Conservation (phyloP, 768 basidiomycete species). For the Macrolepiota fuliginosa region DNA sequence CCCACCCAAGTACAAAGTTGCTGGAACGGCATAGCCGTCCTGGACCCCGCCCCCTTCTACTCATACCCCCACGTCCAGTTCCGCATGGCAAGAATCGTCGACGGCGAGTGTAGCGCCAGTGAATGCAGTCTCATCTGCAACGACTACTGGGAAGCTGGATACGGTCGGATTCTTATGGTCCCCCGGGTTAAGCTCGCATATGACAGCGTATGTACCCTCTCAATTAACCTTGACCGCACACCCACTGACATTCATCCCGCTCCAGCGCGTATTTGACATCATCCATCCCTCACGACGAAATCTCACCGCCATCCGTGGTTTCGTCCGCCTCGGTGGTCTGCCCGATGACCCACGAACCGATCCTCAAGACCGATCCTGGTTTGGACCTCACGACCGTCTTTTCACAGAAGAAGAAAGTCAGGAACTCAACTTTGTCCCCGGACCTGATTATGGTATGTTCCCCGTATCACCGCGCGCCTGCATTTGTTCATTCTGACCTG, state of each 20-base stretch:
- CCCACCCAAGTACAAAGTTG: conserved; percentile 97
- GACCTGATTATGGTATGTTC: conserved; percentile 82
- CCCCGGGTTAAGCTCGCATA: conserved; percentile 96
- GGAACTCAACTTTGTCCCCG: conserved; percentile 70
- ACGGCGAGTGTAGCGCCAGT: conserved; percentile 90
- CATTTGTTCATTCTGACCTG: background rate
- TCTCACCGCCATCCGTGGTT: conserved; percentile 93
- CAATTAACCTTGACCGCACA: background rate
- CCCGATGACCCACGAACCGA: conserved; percentile 96
- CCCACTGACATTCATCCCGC: conserved; percentile 9
- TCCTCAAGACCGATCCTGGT: conserved; percentile 97
- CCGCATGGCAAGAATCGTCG: conserved; percentile 88
- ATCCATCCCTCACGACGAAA: conserved; percentile 91
- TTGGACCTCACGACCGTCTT: conserved; percentile 93
- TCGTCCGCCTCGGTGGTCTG: conserved; percentile 90
- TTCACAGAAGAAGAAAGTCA: conserved; percentile 89
- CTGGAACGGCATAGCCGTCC: conserved; percentile 97
- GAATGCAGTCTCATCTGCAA: conserved; percentile 98
- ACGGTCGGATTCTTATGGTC: conserved; percentile 97
- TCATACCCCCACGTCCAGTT: conserved; percentile 86
- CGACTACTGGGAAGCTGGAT: conserved; percentile 96
- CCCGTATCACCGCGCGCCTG: background rate
- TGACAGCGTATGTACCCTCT: conserved; percentile 59
- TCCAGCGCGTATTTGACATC: conserved; percentile 88
- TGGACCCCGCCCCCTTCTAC: conserved; percentile 97